Base-by-base conservation (phyloP, 768 basidiomycete genomes). In the Leccinum subgranulosum region DNA sequence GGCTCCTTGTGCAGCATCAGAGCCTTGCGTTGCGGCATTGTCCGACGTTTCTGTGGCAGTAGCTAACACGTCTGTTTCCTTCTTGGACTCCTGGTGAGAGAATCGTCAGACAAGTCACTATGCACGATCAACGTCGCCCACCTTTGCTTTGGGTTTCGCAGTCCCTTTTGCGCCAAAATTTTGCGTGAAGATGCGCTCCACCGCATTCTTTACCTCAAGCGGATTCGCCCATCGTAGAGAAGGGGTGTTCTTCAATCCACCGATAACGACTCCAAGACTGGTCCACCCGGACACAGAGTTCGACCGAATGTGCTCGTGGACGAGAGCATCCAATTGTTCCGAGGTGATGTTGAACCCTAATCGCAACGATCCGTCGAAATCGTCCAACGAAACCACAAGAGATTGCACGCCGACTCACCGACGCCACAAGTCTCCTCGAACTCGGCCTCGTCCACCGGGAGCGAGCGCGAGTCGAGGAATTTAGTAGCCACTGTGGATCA, bases 401-500 rank as follows among this genome's bases (percentile, higher is more conserved):
- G 50, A 49, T 39, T 7, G 45, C 29, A 39, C 15, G 4, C 12
- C n/a, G 12, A 74, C 92, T 64, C 60, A 94, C 96, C 96, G 58
- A 98, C 86, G 60, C 96, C 96, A 69, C 92, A 94, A 11, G 83
- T 77, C 60, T 80, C 76, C 66, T 94, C 81, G 66, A 98, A 96
- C 43, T 85, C 86, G 11, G 66, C 73, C 12, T 84, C 81, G 62
- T 94, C 77, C 34, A 92, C 75, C 0, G 93, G 87, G 2, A 76
- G 53, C 21, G 79, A 72, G 63, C 85, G 80, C 2, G 77, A 66
- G 62, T 90, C 86, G 19, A 89, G 64, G 68, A 87, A 94, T 72
- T 88, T 93, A 21, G 84, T 77, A 14, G 91, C 92, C 64, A 55
- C 63, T 64, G 41, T 49, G 8, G n/a, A 50, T 12, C n/a, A n/a